Evolutionary conservation across 176 grass and related monocot genomes (phyloP).

Genomic region (Themeda triandra): DNA sequence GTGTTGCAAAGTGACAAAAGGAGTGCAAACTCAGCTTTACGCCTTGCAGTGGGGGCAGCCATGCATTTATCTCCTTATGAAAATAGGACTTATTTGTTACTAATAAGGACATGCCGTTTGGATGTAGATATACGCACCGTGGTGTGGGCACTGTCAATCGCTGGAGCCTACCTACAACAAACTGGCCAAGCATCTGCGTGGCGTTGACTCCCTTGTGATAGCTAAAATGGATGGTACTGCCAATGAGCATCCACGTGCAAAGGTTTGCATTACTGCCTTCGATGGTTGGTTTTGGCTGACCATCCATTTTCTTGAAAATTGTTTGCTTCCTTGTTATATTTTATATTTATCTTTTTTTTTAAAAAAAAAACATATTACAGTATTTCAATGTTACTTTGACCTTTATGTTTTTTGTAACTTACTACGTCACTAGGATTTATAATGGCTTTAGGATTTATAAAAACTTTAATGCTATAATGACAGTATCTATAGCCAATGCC

Average conservation of each 20-base stretch:
- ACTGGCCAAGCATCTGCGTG: slow-evolving; percentile 67
- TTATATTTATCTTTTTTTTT: neutral
- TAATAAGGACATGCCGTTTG: neutral
- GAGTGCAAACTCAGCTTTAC: neutral
- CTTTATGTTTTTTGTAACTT: neutral
- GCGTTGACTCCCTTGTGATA: slow-evolving; percentile 78
- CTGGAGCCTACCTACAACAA: slow-evolving; percentile 90
- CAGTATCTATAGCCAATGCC: neutral
- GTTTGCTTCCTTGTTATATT: neutral
- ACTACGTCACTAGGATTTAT: neutral
- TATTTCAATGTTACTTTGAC: neutral
- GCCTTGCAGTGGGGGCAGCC: neutral
- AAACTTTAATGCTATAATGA: neutral
- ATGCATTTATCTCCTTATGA: neutral
- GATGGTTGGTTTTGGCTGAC: neutral
- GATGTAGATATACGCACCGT: slow-evolving; percentile 84
- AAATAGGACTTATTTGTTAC: neutral
- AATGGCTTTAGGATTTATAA: neutral
- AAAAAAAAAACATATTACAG: no score
- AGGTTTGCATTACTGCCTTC: slow-evolving; percentile 41
- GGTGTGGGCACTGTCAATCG: slow-evolving; percentile 95
- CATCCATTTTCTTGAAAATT: slow-evolving; percentile 7
- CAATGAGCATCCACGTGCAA: slow-evolving; percentile 85
- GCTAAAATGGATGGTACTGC: slow-evolving; percentile 95
- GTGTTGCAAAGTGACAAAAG: neutral